Base-by-base conservation (phyloP, 148 eudicot species). In the Fallopia convolvulus region DNA sequence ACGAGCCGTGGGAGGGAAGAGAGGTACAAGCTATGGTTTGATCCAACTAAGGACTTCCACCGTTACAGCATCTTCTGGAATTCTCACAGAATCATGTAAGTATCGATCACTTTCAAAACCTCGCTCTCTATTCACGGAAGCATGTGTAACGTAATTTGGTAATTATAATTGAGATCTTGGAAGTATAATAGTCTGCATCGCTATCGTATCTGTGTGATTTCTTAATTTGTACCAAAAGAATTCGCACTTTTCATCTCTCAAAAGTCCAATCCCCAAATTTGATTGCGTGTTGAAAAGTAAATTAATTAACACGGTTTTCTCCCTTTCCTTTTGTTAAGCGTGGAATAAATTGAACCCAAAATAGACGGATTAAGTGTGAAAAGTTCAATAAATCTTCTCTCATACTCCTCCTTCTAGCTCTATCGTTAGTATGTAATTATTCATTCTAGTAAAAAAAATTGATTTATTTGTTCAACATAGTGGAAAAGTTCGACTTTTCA, bases 51-150 rank as follows among this genome's bases (percentile, higher is more conserved):
- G 65, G 89, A 86, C 42, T 91, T 88, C 72, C 96, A 91, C 74
- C 86, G 87, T 26, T 91, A 91, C 77, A 88, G 89, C 84, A 88
- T 91, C 80, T 91, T 91, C 46, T 91, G 96, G 96, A 91, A 90
- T 42, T 87, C 84, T 79, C 81, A 78, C 26, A 77, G 74, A 53
- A 88, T 89, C 80, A 86, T 88, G 96, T 89, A 84, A 58, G 96
- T 81, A 18, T 6, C 30, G 30, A 26, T 26, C 39, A 36, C 39
- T 36, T 36, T 36, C 39, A 36, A 36, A 36, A 36, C 39, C 39
- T n/a, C 36, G 0, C 39, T 36, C 3, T 1, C 39, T 23, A n/a
- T 58, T 21, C 12, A 21, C 7, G 66, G 32, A 2, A 58, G 39
- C 39, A 3, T 26, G 36, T 26, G 10, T 2, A 58, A 8, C 11